These are phyloP conservation scores for Leccinum incarnatum DNA, from an alignment of 768 basidiomycete species.

Conservation along the genomic window DNA sequence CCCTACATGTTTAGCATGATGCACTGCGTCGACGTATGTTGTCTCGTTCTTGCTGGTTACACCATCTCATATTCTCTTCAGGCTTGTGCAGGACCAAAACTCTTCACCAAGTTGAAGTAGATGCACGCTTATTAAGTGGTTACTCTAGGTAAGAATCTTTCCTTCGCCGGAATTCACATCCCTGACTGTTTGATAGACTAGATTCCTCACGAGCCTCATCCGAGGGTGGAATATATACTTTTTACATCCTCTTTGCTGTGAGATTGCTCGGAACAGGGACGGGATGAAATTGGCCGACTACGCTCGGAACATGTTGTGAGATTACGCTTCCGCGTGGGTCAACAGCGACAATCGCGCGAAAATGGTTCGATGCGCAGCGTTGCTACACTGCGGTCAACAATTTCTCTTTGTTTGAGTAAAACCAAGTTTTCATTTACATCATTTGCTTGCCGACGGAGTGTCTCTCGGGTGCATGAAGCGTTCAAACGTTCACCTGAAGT, in stretches of 20 bases:
- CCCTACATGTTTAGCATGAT: conserved; percentile 58
- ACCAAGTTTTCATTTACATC: too few relatives aligned
- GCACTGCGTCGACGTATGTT: conserved; percentile 86
- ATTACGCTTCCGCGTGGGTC: background rate
- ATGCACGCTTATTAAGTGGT: background rate
- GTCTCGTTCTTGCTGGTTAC: background rate
- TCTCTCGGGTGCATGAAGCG: too few relatives aligned
- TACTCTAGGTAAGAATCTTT: conserved; percentile 18
- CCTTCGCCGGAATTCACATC: background rate
- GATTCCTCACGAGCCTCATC: conserved; percentile 5
- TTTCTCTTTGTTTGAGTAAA: too few relatives aligned
- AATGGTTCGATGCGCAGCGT: background rate
- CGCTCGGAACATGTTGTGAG: background rate
- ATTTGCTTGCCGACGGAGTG: too few relatives aligned
- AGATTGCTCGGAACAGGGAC: background rate
- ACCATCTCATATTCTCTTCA: conserved; percentile 22
- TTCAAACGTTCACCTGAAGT: too few relatives aligned
- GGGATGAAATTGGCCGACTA: background rate
- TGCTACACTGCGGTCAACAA: background rate
- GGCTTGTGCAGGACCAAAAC: conserved; percentile 67
- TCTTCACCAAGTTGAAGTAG: conserved; percentile 70
- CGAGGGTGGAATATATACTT: conserved; percentile 13
- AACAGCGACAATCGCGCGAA: too few relatives aligned
- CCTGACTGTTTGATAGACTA: conserved; percentile 13
- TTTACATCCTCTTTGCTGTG: background rate